Percentiles rank a stretch among this genome's conserved stretches.
These are phyloP conservation scores for Dendryphion nanum DNA, from an alignment of 2,329 filamentous ascomycete species.

Conservation along the genomic window DNA sequence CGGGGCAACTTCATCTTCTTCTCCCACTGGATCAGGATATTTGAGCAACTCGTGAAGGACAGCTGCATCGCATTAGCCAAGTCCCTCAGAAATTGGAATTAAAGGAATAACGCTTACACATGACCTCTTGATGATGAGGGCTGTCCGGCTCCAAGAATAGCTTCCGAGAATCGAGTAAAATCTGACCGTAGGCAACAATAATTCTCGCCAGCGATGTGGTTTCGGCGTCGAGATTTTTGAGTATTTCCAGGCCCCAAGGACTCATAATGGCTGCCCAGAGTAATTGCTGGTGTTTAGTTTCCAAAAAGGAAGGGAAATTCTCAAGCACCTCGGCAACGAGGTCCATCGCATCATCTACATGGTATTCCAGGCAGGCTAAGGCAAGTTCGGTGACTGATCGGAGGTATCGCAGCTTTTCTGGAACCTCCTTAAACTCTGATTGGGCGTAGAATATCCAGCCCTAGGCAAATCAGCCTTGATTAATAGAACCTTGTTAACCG, in stretches of 20 bases:
- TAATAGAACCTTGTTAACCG: not conserved
- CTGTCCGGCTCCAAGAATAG: slow-evolving; percentile 50
- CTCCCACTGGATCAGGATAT: slow-evolving; percentile 64
- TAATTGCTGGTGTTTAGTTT: slow-evolving; percentile 29
- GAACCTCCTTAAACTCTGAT: slow-evolving; percentile 57
- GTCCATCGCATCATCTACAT: slow-evolving; percentile 47
- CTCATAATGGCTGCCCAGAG: slow-evolving; percentile 34
- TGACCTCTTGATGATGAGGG: slow-evolving; percentile 32
- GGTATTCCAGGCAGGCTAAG: slow-evolving; percentile 59
- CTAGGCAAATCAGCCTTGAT: slow-evolving; percentile 40
- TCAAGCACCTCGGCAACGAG: slow-evolving; percentile 36
- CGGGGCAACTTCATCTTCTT: slow-evolving; percentile 73
- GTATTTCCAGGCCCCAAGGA: slow-evolving; percentile 35
- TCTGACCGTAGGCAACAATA: slow-evolving; percentile 36
- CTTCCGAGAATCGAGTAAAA: slow-evolving; percentile 29
- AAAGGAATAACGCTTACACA: slow-evolving; percentile 25
- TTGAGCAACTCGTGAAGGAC: slow-evolving; percentile 65
- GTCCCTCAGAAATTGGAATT: not conserved
- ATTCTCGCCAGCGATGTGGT: slow-evolving; percentile 35
- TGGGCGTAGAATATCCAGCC: slow-evolving; percentile 75
- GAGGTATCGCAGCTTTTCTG: slow-evolving; percentile 58
- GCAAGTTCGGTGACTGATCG: slow-evolving; percentile 59
- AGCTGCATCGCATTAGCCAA: slow-evolving; percentile 12
- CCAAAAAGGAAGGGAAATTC: slow-evolving; percentile 35
- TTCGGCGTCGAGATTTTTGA: slow-evolving; percentile 34